These are phyloP conservation scores for Cladosporium sp. DNA, from an alignment of 2,329 filamentous ascomycete genomes.

Conservation along the genomic window DNA sequence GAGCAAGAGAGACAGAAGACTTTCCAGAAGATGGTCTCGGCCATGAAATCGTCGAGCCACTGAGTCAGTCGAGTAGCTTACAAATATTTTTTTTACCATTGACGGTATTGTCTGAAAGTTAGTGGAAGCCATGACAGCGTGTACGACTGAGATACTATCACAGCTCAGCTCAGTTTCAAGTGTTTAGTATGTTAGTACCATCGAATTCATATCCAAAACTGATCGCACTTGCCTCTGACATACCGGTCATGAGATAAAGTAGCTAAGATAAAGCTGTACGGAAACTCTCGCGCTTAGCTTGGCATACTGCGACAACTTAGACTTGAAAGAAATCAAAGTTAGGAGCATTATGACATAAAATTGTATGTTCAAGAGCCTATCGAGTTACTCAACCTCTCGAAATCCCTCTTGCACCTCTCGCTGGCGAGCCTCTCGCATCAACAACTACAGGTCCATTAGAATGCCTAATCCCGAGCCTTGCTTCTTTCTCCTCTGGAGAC, in stretches of 20 bases:
- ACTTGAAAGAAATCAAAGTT: too few species aligned
- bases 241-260: background rate
- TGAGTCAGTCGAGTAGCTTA: background rate
- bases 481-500: constrained; percentile 10
- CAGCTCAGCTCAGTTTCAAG: too few species aligned
- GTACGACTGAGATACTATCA: too few species aligned
- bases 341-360: background rate
- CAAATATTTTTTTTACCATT: too few species aligned
- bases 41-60: constrained; percentile 16
- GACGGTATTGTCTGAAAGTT: too few species aligned
- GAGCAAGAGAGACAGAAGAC: constrained; percentile 52
- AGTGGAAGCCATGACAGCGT: too few species aligned
- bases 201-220: too few species aligned
- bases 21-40: constrained; percentile 37
- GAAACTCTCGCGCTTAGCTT: background rate
- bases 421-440: constrained; percentile 13
- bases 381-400: background rate
- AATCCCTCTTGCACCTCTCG: background rate
- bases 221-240: background rate
- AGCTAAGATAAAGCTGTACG: background rate
- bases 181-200: too few species aligned
- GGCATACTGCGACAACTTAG: too few species aligned
- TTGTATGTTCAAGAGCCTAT: background rate
- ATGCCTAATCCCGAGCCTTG: constrained; percentile 10
- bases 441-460: constrained; percentile 10